phyloP scores from a whole-genome alignment of 805 yeast species.

The Pichia gijzeniarum region DNA sequence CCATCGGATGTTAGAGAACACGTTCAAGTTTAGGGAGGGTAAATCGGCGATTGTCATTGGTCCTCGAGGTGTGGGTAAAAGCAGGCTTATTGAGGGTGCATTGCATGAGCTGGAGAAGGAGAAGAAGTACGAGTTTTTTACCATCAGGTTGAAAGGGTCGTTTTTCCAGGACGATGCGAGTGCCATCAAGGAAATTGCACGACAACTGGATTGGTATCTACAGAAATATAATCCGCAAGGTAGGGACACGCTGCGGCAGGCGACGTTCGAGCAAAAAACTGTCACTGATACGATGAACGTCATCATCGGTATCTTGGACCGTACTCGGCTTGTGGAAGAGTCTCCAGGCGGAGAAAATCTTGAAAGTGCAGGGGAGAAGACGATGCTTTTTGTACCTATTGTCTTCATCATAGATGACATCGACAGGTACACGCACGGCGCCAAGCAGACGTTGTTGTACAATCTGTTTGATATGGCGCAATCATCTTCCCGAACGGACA shows the following conservation, averaged over 20 bases:
- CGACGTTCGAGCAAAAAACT: constrained; percentile 42
- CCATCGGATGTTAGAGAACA: constrained; percentile 51
- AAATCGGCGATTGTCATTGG: constrained; percentile 79
- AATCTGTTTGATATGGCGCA: constrained; percentile 86
- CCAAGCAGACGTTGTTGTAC: constrained; percentile 78
- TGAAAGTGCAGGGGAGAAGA: constrained; percentile 15
- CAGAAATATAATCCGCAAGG: constrained; percentile 15
- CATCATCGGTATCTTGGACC: constrained; percentile 48
- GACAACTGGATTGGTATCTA: constrained; percentile 56
- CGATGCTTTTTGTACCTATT: constrained; percentile 42
- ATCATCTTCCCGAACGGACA: constrained; percentile 24
- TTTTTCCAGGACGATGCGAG: constrained; percentile 67
- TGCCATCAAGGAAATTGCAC: constrained; percentile 82
- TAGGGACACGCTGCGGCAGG: constrained; percentile 8
- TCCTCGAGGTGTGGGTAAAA: constrained; percentile 73
- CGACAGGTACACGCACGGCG: constrained; percentile 65
- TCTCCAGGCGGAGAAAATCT: constrained; percentile 17
- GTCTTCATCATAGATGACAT: constrained; percentile 80
- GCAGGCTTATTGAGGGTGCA: constrained; percentile 54
- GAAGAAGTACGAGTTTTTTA: constrained; percentile 49
- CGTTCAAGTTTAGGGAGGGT: constrained; percentile 64
- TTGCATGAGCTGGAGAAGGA: constrained; percentile 37
- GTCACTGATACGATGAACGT: constrained; percentile 56
- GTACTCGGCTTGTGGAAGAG: constrained; percentile 19
- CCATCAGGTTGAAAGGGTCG: constrained; percentile 60